Percentiles rank a stretch among this genome's conserved stretches.
Conservation (phyloP, 805 yeast species). For the Yamadazyma ubonensis region DNA sequence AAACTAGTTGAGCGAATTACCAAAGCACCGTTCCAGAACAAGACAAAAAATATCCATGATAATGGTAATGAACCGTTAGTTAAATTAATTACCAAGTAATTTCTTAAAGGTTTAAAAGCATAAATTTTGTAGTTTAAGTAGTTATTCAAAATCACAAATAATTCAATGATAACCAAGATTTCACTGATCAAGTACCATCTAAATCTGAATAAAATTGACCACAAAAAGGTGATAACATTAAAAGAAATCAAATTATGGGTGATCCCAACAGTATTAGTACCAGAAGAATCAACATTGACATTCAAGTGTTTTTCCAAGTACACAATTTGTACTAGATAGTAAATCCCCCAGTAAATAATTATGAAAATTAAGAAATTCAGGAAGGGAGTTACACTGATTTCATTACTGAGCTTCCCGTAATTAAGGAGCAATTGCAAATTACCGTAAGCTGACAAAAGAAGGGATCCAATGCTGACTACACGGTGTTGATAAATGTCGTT, state of each 20-base stretch:
- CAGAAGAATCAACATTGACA: conserved; percentile 14
- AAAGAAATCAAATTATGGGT: conserved; percentile 56
- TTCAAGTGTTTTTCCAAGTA: conserved; percentile 32
- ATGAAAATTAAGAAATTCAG: conserved; percentile 52
- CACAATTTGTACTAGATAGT: conserved; percentile 51
- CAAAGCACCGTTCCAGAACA: conserved; percentile 87
- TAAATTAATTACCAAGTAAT: conserved; percentile 61
- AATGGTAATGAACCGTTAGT: conserved; percentile 69
- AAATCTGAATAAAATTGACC: conserved; percentile 62
- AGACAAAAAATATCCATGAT: conserved; percentile 68
- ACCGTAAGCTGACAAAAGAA: conserved; percentile 55
- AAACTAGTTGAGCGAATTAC: conserved; percentile 59
- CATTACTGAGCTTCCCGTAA: conserved; percentile 45
- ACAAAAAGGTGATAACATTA: conserved; percentile 57
- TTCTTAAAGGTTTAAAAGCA: conserved; percentile 47
- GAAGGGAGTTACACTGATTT: conserved; percentile 68
- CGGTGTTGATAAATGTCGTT: conserved; percentile 14
- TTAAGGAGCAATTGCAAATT: conserved; percentile 58
- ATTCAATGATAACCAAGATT: conserved; percentile 55
- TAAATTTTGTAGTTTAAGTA: conserved; percentile 63
- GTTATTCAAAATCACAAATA: conserved; percentile 55
- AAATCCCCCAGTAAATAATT: conserved; percentile 57
- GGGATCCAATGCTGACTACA: conserved; percentile 49
- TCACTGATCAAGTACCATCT: conserved; percentile 61
- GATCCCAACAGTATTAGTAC: conserved; percentile 14